phyloP scores from a whole-genome alignment of 352 stramenopile genomes.

The Pythium myriotylum region DNA sequence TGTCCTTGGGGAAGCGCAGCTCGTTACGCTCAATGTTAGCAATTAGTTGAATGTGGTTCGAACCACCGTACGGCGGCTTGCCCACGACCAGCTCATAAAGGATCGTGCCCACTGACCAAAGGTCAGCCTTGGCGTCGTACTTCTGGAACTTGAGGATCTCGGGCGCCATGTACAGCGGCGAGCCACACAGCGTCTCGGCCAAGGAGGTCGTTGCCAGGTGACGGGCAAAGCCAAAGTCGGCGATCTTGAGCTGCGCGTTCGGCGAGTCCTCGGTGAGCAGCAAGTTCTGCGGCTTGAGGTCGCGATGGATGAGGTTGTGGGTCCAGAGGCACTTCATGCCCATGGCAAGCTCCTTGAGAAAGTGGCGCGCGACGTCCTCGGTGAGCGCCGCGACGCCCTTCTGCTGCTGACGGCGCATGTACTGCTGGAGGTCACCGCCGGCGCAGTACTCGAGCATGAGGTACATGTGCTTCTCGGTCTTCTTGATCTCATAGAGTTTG shows the following conservation, averaged over 20 bases:
- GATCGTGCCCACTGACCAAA: conserved; percentile 96
- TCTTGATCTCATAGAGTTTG: conserved; percentile 95
- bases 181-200: conserved; percentile 96
- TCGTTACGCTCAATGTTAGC: conserved; percentile 93
- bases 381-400: conserved; percentile 9
- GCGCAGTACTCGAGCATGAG: conserved; percentile 96
- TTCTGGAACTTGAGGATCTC: conserved; percentile 95
- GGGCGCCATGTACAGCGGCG: conserved; percentile 97
- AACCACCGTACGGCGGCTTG: conserved; percentile 92
- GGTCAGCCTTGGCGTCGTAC: conserved; percentile 96
- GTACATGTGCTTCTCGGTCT: conserved; percentile 95
- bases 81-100: conserved; percentile 96
- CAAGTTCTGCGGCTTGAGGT: conserved; percentile 97
- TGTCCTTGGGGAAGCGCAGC: conserved; percentile 82
- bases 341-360: conserved; percentile 64
- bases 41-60: conserved; percentile 95
- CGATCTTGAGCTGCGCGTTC: conserved; percentile 66
- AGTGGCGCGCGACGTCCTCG: conserved; percentile 59
- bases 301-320: conserved; percentile 86
- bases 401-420: conserved; percentile 79
- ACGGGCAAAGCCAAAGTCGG: conserved; percentile 90
- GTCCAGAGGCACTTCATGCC: conserved; percentile 78
- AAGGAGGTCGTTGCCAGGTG: conserved; percentile 91
- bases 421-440: conserved; percentile 94
- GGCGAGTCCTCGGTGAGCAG: conserved; percentile 80